Evolutionary conservation across 768 basidiomycete genomes (phyloP).

Genomic region (Agrocybe pediades): DNA sequence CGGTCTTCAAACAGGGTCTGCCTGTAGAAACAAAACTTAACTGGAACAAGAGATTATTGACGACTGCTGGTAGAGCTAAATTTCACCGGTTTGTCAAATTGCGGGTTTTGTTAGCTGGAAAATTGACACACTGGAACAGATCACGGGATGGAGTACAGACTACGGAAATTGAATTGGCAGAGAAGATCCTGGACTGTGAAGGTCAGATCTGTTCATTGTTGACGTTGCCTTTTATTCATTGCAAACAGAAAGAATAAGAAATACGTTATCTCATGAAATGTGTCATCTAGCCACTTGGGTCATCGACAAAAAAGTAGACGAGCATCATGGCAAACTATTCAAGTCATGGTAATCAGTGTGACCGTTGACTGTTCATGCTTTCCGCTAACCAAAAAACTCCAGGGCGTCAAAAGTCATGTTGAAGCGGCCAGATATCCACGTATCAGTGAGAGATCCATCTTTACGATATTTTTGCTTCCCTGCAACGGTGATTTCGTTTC

Average conservation of each 20-base stretch:
- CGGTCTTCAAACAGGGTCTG: slow-evolving; percentile 55
- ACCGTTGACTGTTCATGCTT: background rate
- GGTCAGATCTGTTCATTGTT: slow-evolving; percentile 41
- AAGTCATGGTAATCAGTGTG: slow-evolving; percentile 61
- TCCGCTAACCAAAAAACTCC: background rate
- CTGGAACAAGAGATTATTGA: slow-evolving; percentile 68
- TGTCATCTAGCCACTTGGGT: slow-evolving; percentile 90
- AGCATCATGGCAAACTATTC: slow-evolving; percentile 74
- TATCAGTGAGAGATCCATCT: slow-evolving; percentile 50
- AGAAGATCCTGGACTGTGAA: slow-evolving; percentile 77
- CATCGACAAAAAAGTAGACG: slow-evolving; percentile 68
- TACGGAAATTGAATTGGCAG: slow-evolving; percentile 75
- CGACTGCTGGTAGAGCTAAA: slow-evolving; percentile 71
- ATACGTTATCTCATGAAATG: slow-evolving; percentile 90
- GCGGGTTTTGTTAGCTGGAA: background rate
- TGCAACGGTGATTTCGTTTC: background rate
- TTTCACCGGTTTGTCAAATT: slow-evolving; percentile 51
- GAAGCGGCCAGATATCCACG: slow-evolving; percentile 66
- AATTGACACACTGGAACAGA: slow-evolving; percentile 29
- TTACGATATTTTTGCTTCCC: background rate
- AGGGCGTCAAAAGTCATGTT: slow-evolving; percentile 77
- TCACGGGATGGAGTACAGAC: slow-evolving; percentile 59
- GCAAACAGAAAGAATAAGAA: slow-evolving; percentile 69
- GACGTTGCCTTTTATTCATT: background rate
- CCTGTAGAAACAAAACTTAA: slow-evolving; percentile 56